Evolutionary conservation across 2,329 filamentous ascomycete species (phyloP), one percentile per base, ranked within the genome.

Genomic region (Fusarium nodosum): DNA sequence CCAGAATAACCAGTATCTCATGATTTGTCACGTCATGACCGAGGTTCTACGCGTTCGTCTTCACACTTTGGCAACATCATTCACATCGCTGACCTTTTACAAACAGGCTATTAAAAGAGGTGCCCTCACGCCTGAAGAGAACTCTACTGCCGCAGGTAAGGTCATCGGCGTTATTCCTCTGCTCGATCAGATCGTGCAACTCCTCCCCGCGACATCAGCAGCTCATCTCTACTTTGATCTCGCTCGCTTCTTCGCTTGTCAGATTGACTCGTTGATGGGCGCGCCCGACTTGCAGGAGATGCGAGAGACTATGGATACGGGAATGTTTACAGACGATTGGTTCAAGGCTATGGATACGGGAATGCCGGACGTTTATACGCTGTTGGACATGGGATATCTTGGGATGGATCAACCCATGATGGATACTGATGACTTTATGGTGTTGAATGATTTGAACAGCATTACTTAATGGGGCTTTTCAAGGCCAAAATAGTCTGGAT

Each of bases 211-310:
- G 0, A 45, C 61, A 13, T 64, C 61, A 3, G 24, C 52, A 11
- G 61, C 16, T 4, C 61, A 64, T 18, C 22, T 64, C 1, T 59
- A 64, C 33, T 64, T 51, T 6, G 61, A 64, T 5, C 60, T 64
- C 6, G 60, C 60, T n/a, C 61, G 61, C 16, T 64, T 64, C n/a
- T 64, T 64, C 31, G 61, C 61, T 1, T 64, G 61, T 8, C 61
- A 64, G 4, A 64, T 64, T 0, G 59, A 64, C 20, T 64, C 59
- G 2, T 16, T 64, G 4, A 16, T 58, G 7, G 51, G 38, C 0
- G 45, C 61, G 0, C 52, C 60, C 3, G 51, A 64, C 36, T 20
- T 45, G 2, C 60, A 58, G 4, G 52, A 54, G 13, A 33, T 30
- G 4, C 38, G 33, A 2, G 61, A 64, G 18, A 64, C 51, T 11